Conservation (phyloP, 2,329 filamentous ascomycete genomes). For the Alternaria longipes region DNA sequence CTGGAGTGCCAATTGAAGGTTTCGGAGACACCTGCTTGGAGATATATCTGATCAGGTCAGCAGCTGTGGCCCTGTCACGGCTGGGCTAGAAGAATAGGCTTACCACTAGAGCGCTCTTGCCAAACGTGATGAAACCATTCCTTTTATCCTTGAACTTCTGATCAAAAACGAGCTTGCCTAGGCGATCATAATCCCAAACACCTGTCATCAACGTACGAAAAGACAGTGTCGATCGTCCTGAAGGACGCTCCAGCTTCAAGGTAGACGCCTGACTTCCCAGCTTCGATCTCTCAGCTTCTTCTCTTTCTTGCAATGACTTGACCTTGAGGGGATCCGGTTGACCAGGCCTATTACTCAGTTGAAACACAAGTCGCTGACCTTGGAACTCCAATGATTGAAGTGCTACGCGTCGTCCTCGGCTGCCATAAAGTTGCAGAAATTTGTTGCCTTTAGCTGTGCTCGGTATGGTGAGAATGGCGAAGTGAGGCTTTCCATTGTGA, state of each 20-base stretch:
- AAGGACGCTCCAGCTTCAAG: constrained; percentile 1
- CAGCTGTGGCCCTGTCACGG: background rate
- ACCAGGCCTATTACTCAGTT: constrained; percentile 28
- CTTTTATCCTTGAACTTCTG: constrained; percentile 54
- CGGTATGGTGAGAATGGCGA: constrained; percentile 59
- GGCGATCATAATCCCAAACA: constrained; percentile 53
- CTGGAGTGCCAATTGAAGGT: constrained; percentile 37
- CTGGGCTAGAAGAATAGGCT: constrained; percentile 15
- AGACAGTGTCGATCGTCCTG: constrained; percentile 33
- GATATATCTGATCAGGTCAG: constrained; percentile 15
- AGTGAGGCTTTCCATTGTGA: constrained; percentile 22
- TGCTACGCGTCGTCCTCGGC: constrained; percentile 16
- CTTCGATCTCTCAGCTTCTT: constrained; percentile 29
- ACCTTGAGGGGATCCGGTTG: constrained; percentile 38
- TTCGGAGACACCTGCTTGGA: constrained; percentile 12
- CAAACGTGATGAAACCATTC: constrained; percentile 51
- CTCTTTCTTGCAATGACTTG: constrained; percentile 35
- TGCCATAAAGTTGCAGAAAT: constrained; percentile 55
- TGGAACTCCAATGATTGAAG: constrained; percentile 18
- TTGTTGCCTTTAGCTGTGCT: constrained; percentile 49
- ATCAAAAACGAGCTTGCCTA: constrained; percentile 50
- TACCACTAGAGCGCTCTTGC: constrained; percentile 41
- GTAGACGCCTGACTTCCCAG: constrained; percentile 10
- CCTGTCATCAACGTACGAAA: constrained; percentile 49
- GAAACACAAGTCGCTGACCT: constrained; percentile 21